These are phyloP conservation scores for Solanum paucissectum DNA, from an alignment of 257 asterid species.

Conservation along the genomic window DNA sequence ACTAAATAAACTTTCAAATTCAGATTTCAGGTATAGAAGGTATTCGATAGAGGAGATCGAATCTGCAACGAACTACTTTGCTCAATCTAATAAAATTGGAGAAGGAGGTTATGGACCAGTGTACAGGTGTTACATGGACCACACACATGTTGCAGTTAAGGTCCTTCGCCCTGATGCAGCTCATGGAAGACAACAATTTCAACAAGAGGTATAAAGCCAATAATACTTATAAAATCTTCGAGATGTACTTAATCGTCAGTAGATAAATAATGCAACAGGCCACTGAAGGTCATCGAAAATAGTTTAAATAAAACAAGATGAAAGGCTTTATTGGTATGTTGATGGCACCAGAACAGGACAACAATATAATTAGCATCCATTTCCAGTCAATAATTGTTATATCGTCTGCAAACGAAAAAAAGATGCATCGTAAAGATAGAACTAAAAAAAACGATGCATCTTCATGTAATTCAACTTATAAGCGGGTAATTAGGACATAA, in stretches of 20 bases:
- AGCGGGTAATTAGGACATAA: background rate
- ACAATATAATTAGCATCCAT: background rate
- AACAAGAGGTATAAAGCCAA: slow-evolving; percentile 62
- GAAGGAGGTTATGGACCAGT: slow-evolving; percentile 99
- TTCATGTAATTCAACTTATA: background rate
- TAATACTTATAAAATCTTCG: background rate
- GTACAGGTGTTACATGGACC: slow-evolving; percentile 74
- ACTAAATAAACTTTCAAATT: slow-evolving; percentile 7
- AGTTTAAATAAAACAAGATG: background rate
- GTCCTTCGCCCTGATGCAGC: slow-evolving; percentile 95
- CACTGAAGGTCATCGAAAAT: background rate
- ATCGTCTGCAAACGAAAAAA: background rate
- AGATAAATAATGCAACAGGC: background rate
- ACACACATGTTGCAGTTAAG: slow-evolving; percentile 88
- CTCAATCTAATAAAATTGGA: slow-evolving; percentile 67
- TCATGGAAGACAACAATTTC: slow-evolving; percentile 91
- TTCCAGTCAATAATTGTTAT: background rate
- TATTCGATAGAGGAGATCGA: slow-evolving; percentile 89
- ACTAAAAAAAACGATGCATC: background rate
- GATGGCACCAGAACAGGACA: background rate
- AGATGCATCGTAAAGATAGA: background rate
- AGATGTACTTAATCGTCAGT: background rate
- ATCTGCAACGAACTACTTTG: slow-evolving; percentile 66
- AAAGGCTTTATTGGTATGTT: background rate
- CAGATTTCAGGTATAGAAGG: slow-evolving; percentile 54